Evolutionary conservation across 2,329 filamentous ascomycete species (phyloP).

Genomic region (Arthrobotrys pseudoclavata): DNA sequence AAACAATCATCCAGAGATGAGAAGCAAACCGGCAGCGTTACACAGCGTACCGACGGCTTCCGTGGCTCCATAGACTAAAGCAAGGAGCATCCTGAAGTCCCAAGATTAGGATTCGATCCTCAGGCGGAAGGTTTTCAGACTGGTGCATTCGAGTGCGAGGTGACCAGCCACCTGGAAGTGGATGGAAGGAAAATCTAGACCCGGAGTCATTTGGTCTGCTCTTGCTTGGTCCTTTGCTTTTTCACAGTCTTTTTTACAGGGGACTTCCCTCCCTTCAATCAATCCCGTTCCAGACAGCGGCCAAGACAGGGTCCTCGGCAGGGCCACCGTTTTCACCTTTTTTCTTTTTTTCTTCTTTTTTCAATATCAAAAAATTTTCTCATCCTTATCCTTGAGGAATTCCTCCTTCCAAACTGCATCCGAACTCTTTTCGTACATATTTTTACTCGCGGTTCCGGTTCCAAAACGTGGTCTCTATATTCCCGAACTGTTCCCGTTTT

Average conservation of each 20-base stretch:
- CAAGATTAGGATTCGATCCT: conserved; percentile 44
- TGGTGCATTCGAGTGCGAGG: conserved; percentile 17
- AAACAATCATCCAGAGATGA: conserved; percentile 11
- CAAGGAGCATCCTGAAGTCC: conserved; percentile 33
- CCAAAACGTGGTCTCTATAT: conserved; percentile 21
- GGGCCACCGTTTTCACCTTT: conserved; percentile 49
- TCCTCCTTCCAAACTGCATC: conserved; percentile 7
- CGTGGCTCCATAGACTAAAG: conserved; percentile 26
- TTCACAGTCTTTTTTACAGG: conserved; percentile 37
- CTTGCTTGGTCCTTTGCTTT: conserved; percentile 44
- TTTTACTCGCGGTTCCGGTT: conserved; percentile 20
- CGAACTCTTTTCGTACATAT: conserved; percentile 10
- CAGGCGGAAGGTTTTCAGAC: conserved; percentile 27
- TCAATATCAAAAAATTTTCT: conserved; percentile 22
- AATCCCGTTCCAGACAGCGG: conserved; percentile 54
- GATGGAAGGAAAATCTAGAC: conserved; percentile 56
- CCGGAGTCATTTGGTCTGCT: conserved; percentile 27
- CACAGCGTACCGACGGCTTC: conserved; percentile 39
- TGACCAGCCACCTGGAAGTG: conserved; percentile 55
- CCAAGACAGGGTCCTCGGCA: conserved; percentile 57
- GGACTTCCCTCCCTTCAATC: conserved; percentile 39
- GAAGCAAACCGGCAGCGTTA: conserved; percentile 32
- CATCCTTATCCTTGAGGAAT: conserved; percentile 20
- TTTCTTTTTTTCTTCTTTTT: conserved; percentile 13
- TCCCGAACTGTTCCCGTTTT: conserved; percentile 1